Percentiles rank a stretch among this genome's conserved stretches.
These are phyloP conservation scores for Solanum rostratum DNA, from an alignment of 257 asterid species.

Conservation along the genomic window DNA sequence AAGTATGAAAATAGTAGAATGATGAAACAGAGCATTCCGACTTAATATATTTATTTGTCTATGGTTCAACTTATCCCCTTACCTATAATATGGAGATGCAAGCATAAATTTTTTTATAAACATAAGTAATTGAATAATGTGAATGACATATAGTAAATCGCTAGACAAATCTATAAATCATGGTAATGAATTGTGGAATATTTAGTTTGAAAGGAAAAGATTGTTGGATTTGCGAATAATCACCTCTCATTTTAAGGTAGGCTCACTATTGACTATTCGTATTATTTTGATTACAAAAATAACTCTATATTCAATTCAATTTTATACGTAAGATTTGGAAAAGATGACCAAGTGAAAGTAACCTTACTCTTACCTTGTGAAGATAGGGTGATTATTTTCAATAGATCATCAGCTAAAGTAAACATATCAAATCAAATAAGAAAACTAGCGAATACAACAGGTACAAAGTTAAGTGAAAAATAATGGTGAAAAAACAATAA, in stretches of 20 bases:
- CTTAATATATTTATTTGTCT: background rate
- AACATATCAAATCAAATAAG: background rate
- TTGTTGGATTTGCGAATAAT: too few species aligned
- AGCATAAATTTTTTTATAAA: too few species aligned
- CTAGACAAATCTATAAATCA: background rate
- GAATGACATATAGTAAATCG: background rate
- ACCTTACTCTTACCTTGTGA: too few species aligned
- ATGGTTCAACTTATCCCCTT: background rate
- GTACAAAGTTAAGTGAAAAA: too few species aligned
- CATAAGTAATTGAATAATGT: background rate
- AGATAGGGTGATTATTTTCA: too few species aligned
- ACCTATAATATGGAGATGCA: background rate
- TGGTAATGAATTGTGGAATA: background rate
- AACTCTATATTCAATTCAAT: too few species aligned
- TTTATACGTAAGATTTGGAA: too few species aligned
- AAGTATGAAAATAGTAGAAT: background rate
- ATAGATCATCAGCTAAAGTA: too few species aligned
- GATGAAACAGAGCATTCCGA: background rate
- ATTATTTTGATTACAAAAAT: too few species aligned
- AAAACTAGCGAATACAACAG: background rate
- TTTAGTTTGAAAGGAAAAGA: background rate
- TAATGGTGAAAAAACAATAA: too few species aligned
- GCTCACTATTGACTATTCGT: background rate
- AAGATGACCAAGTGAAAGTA: background rate
- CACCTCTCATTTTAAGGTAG: too few species aligned